phyloP scores from a whole-genome alignment of 768 basidiomycete genomes.

The Symmetrospora coprosmae region DNA sequence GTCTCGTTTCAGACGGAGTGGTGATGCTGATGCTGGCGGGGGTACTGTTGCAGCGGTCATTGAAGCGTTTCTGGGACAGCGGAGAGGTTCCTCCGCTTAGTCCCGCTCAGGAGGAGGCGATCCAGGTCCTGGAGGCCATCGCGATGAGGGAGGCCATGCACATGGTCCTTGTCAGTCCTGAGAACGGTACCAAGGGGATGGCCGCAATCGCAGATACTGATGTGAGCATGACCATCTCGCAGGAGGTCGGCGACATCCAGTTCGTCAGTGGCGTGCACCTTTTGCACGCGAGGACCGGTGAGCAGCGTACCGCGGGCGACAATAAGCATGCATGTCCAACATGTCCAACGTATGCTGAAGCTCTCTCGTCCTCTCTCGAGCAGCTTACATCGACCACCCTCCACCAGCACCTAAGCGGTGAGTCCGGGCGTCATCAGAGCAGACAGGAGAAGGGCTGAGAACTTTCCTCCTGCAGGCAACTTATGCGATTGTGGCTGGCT shows the following conservation, averaged over 20 bases:
- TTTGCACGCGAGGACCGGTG: slow-evolving; percentile 34
- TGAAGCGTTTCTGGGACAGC: slow-evolving; percentile 12
- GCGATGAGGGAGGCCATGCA: slow-evolving; percentile 34
- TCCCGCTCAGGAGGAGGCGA: slow-evolving; percentile 32
- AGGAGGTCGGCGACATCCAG: slow-evolving; percentile 36
- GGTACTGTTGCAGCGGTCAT: neutral
- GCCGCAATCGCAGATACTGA: too few species aligned
- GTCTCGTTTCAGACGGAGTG: neutral
- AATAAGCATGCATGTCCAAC: neutral
- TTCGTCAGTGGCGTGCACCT: slow-evolving; percentile 30
- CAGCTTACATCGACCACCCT: slow-evolving; percentile 34
- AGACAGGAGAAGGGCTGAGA: too few species aligned
- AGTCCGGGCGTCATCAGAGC: too few species aligned
- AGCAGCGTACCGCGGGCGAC: too few species aligned
- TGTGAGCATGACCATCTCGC: too few species aligned
- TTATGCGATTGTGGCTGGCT: slow-evolving; percentile 36
- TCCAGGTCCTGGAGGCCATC: slow-evolving; percentile 34
- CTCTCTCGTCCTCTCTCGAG: neutral
- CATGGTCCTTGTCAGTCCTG: slow-evolving; percentile 37
- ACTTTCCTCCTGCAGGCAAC: too few species aligned
- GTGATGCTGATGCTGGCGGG: neutral
- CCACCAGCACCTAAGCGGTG: slow-evolving; percentile 31
- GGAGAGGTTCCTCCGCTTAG: slow-evolving; percentile 15
- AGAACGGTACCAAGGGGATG: too few species aligned
- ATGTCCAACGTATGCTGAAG: slow-evolving; percentile 2